These are phyloP conservation scores for Magnusiomyces magnusii DNA, from an alignment of 1,139 yeast genomes.

Conservation along the genomic window DNA sequence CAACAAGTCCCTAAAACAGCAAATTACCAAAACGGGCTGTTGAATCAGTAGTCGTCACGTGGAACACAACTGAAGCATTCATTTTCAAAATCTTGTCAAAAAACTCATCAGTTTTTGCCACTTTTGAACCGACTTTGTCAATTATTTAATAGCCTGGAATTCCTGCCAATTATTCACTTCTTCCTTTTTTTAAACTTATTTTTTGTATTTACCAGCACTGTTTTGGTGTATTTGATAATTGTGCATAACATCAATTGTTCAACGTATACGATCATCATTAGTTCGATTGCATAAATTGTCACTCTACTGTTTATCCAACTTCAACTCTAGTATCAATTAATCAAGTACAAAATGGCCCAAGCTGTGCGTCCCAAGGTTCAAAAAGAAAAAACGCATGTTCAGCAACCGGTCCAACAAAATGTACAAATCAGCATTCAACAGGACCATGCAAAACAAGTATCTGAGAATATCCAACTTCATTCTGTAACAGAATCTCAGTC, in stretches of 20 bases:
- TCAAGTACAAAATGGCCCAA: neutral
- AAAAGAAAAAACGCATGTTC: neutral
- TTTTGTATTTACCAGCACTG: neutral
- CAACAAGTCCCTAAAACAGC: too few relatives aligned
- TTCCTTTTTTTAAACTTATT: neutral
- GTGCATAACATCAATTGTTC: too few relatives aligned
- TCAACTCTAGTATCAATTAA: neutral
- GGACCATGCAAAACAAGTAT: neutral
- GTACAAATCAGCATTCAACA: neutral
- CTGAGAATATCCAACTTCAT: neutral
- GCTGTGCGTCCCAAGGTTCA: neutral
- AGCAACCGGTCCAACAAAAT: neutral
- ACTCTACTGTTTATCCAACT: neutral
- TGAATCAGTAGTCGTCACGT: neutral
- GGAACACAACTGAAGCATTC: neutral
- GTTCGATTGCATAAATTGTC: neutral
- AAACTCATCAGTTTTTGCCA: neutral
- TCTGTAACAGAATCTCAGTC: slow-evolving; percentile 14
- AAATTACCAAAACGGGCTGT: too few relatives aligned
- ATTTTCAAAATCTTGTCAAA: neutral
- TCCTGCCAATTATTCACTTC: too few relatives aligned
- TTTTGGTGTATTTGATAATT: too few relatives aligned
- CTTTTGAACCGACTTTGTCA: neutral
- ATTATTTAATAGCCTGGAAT: neutral
- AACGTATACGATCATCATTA: too few relatives aligned